Evolutionary conservation across 2,329 filamentous ascomycete species (phyloP), one percentile per base, ranked within the genome.

Genomic region (Ophiostoma sp.): DNA sequence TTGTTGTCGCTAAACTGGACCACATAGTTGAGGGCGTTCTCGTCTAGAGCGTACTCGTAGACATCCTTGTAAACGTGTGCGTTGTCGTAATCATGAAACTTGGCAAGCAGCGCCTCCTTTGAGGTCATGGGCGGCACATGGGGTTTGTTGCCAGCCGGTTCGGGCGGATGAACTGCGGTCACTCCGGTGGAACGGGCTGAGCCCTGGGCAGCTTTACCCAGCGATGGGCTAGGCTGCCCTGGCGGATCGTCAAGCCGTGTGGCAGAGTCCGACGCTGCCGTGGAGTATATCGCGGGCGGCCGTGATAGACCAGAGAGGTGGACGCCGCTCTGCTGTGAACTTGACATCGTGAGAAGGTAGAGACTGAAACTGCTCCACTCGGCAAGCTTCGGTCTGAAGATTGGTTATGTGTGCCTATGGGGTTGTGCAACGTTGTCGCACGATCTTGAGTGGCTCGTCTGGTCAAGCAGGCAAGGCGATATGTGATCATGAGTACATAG

Each of bases 1-100:
- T 80, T 75, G 1, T 83, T 76, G 62, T 82, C 81, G 11, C 85
- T 85, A 73, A 90, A 89, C 72, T 89, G 85, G n/a, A 90, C 79
- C 44, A 88, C 82, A 72, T 90, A 89, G 74, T 89, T 90, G 45
- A 73, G 76, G 27, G 82, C 84, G 0, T 74, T 69, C 1, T 77
- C 75, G 60, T 77, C 75, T 14, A 77, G 76, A 4, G 82, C 80
- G 55, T 79, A 75, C 0, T 74, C 64, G 69, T 83, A 76, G 63
- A 82, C 81, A 2, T 76, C 71, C 0, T 79, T 72, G 69, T 86
- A 86, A 58, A 82, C 80, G 0, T 74, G 73, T 3, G 77, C 72
- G 44, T 81, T 72, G 74, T 90, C 87, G 66, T 89, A 85, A 73
- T 87, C 76, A 27, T 76, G 72, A 72, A 87, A 87, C 40, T 18